Conservation (phyloP, 441 rosid species). For the Eutrema salsugineum region DNA sequence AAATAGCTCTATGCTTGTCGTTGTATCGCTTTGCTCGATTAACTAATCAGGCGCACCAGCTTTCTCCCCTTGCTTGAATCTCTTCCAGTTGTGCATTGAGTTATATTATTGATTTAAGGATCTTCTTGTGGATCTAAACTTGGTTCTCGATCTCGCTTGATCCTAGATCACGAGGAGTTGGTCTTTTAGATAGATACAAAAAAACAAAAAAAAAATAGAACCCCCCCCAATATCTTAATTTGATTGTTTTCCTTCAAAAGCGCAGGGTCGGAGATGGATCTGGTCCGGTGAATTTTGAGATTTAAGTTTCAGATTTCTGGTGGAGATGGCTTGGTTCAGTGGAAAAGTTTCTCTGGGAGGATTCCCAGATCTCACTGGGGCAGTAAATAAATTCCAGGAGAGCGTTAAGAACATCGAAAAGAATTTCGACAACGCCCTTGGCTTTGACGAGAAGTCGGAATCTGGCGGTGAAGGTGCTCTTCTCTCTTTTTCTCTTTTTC, state of each 20-base stretch:
- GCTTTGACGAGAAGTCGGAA: slow-evolving; percentile 76
- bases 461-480: slow-evolving; percentile 53
- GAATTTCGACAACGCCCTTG: slow-evolving; percentile 93
- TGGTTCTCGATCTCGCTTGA: not conserved
- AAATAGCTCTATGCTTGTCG: not conserved
- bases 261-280: slow-evolving; percentile 41
- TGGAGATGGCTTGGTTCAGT: slow-evolving; percentile 95
- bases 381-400: slow-evolving; percentile 95
- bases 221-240: not conserved
- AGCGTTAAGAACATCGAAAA: slow-evolving; percentile 98
- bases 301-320: slow-evolving; percentile 7
- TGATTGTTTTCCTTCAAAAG: not conserved
- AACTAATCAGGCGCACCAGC: not conserved
- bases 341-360: slow-evolving; percentile 77
- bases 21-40: not conserved
- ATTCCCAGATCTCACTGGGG: slow-evolving; percentile 98
- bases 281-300: slow-evolving; percentile 32
- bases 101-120: not conserved
- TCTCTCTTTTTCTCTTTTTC: not conserved
- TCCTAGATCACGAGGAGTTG: not conserved
- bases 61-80: not conserved
- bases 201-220: no score
- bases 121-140: not conserved
- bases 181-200: not conserved
- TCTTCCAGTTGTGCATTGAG: not conserved